Base-by-base conservation (phyloP, 176 grass and related monocot genomes). In the Aegilops bicornis region DNA sequence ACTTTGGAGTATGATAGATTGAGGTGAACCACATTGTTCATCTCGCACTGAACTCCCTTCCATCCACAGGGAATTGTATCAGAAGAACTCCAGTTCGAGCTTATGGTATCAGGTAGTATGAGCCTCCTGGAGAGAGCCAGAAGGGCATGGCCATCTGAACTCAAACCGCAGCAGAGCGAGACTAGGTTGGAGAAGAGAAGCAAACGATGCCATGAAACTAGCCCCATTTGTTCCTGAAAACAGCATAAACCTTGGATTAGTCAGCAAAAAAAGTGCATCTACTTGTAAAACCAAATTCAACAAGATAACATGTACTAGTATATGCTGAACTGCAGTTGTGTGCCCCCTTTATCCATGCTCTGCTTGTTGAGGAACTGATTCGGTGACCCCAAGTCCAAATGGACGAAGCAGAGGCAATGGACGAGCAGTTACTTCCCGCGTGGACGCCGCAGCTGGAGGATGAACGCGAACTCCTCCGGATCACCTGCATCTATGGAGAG, bases 1-100 rank as follows among this genome's bases (percentile, higher is more conserved):
- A 91, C 33, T 15, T 29, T 37, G 1, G 8, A 70, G 11, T 15
- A 11, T 35, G 93, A 77, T 7, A 95, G 84, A 37, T 92, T 35
- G 12, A 95, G 3, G 22, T 82, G 87, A 60, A 80, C 63, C 10
- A 93, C 84, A 64, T 43, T 82, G 15, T 56, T 39, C 40, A 40
- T 64, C 7, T 83, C 43, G n/a, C 90, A 92, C 31, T 47, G 16
- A 45, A 95, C 69, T 30, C 92, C 92, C 16, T 35, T 79, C 92
- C 92, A 95, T 59, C 50, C 61, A 43, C 92, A 95, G 20, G 93
- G 91, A 87, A 16, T 93, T 48, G 20, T 20, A 69, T 87, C 81
- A 52, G 42, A 14, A 68, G 87, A 66, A 29, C 82, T 96, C 91
- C 94, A 96, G 22, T 63, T 86, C 11, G 84, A 89, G 16, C 29